Evolutionary conservation across 345 rosid species (phyloP).

Genomic region (Erysimum cheiranthoides): DNA sequence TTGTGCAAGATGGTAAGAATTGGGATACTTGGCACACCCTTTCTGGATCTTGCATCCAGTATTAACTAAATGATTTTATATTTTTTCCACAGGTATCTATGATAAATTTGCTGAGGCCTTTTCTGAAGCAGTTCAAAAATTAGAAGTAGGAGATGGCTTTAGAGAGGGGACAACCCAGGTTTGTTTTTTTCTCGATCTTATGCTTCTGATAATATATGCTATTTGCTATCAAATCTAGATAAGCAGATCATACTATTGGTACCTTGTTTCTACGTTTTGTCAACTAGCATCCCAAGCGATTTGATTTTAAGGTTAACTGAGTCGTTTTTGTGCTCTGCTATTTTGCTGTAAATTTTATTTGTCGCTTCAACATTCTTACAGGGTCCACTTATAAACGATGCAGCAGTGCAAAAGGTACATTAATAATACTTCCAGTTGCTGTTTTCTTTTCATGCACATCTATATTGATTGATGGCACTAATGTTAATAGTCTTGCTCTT

Average conservation of each 20-base stretch:
- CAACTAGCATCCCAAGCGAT: slow-evolving; percentile 25
- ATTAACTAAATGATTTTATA: not conserved
- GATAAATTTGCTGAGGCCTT: slow-evolving; percentile 87
- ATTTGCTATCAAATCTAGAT: not conserved
- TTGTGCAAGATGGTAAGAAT: slow-evolving; percentile 92
- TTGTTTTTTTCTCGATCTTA: slow-evolving; percentile 1
- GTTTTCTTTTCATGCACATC: slow-evolving; percentile 20
- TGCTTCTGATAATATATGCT: not conserved
- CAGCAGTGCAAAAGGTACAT: slow-evolving; percentile 84
- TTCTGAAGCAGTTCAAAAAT: slow-evolving; percentile 79
- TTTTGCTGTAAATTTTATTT: slow-evolving; percentile 18
- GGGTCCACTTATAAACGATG: slow-evolving; percentile 98
- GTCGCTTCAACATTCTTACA: slow-evolving; percentile 43
- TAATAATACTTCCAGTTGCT: slow-evolving; percentile 28
- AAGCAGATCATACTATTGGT: slow-evolving; percentile 20
- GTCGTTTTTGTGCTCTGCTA: slow-evolving; percentile 22
- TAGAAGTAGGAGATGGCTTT: slow-evolving; percentile 98
- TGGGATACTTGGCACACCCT: slow-evolving; percentile 20
- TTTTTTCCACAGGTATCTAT: slow-evolving; percentile 72
- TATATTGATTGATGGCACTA: slow-evolving; percentile 2
- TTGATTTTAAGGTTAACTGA: slow-evolving; percentile 14
- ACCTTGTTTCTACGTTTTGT: slow-evolving; percentile 4
- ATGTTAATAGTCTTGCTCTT: slow-evolving; percentile 24
- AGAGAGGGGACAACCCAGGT: slow-evolving; percentile 82
- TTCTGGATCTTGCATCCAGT: slow-evolving; percentile 25